Evolutionary conservation across 805 yeast species (phyloP).

Genomic region (Ogataea trehaloabstinens): DNA sequence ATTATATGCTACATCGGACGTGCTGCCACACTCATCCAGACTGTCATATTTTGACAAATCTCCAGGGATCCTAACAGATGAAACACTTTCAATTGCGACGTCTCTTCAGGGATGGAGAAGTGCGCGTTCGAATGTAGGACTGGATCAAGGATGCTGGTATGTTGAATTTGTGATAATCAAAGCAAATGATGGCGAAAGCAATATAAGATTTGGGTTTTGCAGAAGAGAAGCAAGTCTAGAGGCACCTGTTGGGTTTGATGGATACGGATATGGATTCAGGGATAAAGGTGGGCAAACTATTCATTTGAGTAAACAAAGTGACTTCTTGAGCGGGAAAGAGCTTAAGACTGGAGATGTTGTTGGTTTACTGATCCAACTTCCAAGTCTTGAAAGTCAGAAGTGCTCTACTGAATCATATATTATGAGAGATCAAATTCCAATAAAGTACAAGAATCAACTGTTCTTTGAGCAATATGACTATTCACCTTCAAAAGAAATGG

Average conservation of each 20-base stretch:
- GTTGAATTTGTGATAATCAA: conserved; percentile 64
- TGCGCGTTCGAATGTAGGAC: conserved; percentile 67
- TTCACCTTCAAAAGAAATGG: conserved; percentile 64
- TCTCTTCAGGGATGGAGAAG: conserved; percentile 78
- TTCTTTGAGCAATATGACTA: conserved; percentile 87
- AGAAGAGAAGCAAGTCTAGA: conserved; percentile 86
- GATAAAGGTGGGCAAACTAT: conserved; percentile 75
- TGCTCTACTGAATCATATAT: conserved; percentile 27
- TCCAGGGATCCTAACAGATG: conserved; percentile 46
- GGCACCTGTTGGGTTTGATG: conserved; percentile 95
- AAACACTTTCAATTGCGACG: conserved; percentile 44
- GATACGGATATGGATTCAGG: conserved; percentile 87
- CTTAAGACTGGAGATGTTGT: conserved; percentile 76
- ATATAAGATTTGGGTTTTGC: conserved; percentile 81
- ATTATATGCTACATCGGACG: conserved; percentile 69
- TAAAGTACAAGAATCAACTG: conserved; percentile 70
- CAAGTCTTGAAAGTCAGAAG: conserved; percentile 47
- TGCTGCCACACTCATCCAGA: conserved; percentile 61
- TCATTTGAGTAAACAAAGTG: conserved; percentile 67
- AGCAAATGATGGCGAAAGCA: conserved; percentile 25
- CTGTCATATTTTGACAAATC: conserved; percentile 70
- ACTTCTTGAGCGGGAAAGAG: conserved; percentile 46
- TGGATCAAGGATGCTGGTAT: conserved; percentile 77
- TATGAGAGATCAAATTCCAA: conserved; percentile 82
- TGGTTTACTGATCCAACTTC: conserved; percentile 74